phyloP scores from a whole-genome alignment of 768 basidiomycete genomes.

The Lepiota subincarnata region DNA sequence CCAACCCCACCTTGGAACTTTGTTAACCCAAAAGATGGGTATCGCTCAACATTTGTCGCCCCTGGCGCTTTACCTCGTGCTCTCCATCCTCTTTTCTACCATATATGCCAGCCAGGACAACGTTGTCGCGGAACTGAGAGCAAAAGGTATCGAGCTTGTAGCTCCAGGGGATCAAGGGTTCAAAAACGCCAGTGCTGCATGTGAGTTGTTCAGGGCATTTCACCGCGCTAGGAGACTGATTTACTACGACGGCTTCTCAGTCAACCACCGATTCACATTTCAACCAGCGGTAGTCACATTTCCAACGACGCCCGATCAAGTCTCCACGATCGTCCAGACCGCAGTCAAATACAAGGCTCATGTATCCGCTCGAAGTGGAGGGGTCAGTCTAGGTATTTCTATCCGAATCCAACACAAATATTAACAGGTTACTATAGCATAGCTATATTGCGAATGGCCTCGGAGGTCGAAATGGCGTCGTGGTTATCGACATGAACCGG shows the following conservation, averaged over 20 bases:
- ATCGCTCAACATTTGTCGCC: not conserved
- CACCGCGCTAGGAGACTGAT: not conserved
- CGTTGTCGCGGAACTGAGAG: not conserved
- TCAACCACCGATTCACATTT: conserved; percentile 26
- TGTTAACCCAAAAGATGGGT: not conserved
- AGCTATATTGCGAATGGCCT: conserved; percentile 43
- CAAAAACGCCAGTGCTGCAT: conserved; percentile 20
- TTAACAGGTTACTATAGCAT: conserved; percentile 21
- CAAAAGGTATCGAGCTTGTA: conserved; percentile 17
- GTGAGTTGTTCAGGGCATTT: conserved; percentile 14
- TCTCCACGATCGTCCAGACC: conserved; percentile 23
- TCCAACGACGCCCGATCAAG: conserved; percentile 24
- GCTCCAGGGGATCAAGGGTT: conserved; percentile 19
- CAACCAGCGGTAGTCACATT: conserved; percentile 28
- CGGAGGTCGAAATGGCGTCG: conserved; percentile 34
- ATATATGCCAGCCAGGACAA: not conserved
- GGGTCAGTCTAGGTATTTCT: conserved; percentile 28
- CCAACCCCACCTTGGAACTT: no score
- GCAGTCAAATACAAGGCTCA: conserved; percentile 22
- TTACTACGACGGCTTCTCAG: conserved; percentile 8
- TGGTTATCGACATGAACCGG: conserved; percentile 38
- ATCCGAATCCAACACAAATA: not conserved
- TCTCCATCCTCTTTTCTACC: not conserved
- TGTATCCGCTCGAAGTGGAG: conserved; percentile 38
- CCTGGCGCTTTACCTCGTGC: not conserved